These are phyloP conservation scores for Metrosideros polymorpha DNA, from an alignment of 441 rosid genomes.

Conservation along the genomic window DNA sequence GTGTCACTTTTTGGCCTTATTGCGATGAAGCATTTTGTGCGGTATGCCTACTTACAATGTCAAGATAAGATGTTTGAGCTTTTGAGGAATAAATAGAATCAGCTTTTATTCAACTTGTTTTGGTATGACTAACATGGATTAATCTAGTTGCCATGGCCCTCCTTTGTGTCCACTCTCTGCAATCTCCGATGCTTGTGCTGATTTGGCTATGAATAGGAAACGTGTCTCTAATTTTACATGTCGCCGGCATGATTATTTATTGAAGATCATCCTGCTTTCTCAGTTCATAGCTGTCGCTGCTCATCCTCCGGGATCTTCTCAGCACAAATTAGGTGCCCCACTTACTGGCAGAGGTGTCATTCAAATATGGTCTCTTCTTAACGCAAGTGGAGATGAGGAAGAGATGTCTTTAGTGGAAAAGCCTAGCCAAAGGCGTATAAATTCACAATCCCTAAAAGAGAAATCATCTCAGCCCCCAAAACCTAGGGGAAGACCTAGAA, in stretches of 20 bases:
- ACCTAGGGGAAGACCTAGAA: slow-evolving; percentile 44
- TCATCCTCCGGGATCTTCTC: slow-evolving; percentile 77
- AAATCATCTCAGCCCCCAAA: slow-evolving; percentile 3
- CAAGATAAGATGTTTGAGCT: neutral
- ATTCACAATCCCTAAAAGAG: slow-evolving; percentile 13
- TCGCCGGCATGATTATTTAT: neutral
- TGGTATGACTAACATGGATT: neutral
- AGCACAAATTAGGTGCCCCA: slow-evolving; percentile 71
- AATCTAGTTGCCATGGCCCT: neutral
- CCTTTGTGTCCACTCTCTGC: neutral
- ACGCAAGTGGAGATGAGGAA: slow-evolving; percentile 23
- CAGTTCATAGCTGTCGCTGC: slow-evolving; percentile 89
- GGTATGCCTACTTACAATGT: neutral
- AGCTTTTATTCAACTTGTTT: neutral
- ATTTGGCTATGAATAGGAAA: neutral
- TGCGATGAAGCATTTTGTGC: neutral
- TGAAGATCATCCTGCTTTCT: neutral
- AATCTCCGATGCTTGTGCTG: neutral
- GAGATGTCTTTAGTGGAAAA: slow-evolving; percentile 16
- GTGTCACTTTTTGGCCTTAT: neutral
- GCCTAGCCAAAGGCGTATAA: slow-evolving; percentile 9
- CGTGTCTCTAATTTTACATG: neutral
- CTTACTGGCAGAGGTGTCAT: slow-evolving; percentile 80
- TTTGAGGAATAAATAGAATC: neutral
- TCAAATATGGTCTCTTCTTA: slow-evolving; percentile 84